phyloP scores from a whole-genome alignment of 257 asterid genomes.

The Salvia splendens region DNA sequence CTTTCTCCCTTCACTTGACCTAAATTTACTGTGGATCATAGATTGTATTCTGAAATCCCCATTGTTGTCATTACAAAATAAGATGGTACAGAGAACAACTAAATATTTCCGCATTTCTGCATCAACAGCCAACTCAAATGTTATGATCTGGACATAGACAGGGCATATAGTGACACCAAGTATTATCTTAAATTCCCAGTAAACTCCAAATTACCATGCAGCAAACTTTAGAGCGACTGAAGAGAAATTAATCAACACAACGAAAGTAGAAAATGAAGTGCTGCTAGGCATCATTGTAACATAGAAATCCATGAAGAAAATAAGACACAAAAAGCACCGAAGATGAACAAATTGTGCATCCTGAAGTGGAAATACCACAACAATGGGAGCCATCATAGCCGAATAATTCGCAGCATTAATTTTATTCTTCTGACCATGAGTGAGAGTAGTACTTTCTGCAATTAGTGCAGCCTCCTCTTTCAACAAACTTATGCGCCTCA shows the following conservation, averaged over 20 bases:
- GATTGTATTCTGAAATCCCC: constrained; percentile 20
- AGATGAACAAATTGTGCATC: constrained; percentile 21
- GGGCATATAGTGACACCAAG: neutral
- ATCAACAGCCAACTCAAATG: constrained; percentile 9
- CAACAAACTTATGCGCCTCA: constrained; percentile 92
- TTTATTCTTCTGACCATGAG: constrained; percentile 83
- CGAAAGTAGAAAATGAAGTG: constrained; percentile 23
- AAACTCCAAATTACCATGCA: constrained; percentile 25
- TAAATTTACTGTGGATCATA: constrained; percentile 20
- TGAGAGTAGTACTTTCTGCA: constrained; percentile 76
- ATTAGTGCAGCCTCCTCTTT: constrained; percentile 94
- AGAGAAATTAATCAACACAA: constrained; percentile 7
- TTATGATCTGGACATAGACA: neutral
- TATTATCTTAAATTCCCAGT: constrained; percentile 14
- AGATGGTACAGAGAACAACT: neutral
- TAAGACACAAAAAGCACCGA: constrained; percentile 13
- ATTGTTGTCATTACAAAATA: neutral
- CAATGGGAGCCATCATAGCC: constrained; percentile 98
- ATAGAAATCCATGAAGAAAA: constrained; percentile 21
- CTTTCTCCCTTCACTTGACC: constrained; percentile 14
- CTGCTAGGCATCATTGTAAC: constrained; percentile 26
- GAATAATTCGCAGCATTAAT: constrained; percentile 95
- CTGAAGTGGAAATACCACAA: constrained; percentile 78
- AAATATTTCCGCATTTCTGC: neutral
- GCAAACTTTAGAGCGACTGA: constrained; percentile 23